Evolutionary conservation across 2,329 filamentous ascomycete species (phyloP).

Genomic region (Sporothrix inflata): DNA sequence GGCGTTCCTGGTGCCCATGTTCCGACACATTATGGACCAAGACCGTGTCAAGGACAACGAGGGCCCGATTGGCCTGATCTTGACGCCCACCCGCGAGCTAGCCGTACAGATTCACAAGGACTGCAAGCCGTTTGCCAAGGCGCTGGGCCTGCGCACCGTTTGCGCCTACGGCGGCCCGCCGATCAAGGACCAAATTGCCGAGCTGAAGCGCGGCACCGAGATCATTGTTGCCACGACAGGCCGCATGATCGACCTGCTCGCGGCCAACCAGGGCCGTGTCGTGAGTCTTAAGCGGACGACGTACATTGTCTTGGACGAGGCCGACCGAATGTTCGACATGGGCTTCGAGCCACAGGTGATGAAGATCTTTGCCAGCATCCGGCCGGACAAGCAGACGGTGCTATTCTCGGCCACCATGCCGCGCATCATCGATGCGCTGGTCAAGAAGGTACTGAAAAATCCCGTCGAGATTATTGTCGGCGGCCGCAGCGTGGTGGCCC

Average conservation of each 20-base stretch:
- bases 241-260: slow-evolving; percentile 91
- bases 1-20: slow-evolving; percentile 94
- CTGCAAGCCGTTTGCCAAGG: slow-evolving; percentile 91
- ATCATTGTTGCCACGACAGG: slow-evolving; percentile 95
- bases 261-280: slow-evolving; percentile 90
- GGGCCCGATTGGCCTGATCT: slow-evolving; percentile 83
- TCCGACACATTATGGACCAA: slow-evolving; percentile 96
- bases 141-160: slow-evolving; percentile 80
- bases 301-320: slow-evolving; percentile 95
- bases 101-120: slow-evolving; percentile 93
- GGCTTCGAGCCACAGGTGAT: slow-evolving; percentile 98
- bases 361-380: slow-evolving; percentile 90
- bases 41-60: slow-evolving; percentile 78
- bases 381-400: slow-evolving; percentile 90
- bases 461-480: slow-evolving; percentile 93
- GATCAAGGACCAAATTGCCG: slow-evolving; percentile 96
- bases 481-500: slow-evolving; percentile 82
- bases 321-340: slow-evolving; percentile 99
- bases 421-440: slow-evolving; percentile 85
- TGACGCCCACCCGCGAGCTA: slow-evolving; percentile 93
- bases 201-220: slow-evolving; percentile 91
- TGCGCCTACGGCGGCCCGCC: slow-evolving; percentile 94
- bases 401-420: slow-evolving; percentile 97
- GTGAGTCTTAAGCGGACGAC: slow-evolving; percentile 88
- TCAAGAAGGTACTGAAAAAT: slow-evolving; percentile 82